Base-by-base conservation (phyloP, 1,284 basidiomycete species). In the Cutaneotrichosporon arboriforme region DNA sequence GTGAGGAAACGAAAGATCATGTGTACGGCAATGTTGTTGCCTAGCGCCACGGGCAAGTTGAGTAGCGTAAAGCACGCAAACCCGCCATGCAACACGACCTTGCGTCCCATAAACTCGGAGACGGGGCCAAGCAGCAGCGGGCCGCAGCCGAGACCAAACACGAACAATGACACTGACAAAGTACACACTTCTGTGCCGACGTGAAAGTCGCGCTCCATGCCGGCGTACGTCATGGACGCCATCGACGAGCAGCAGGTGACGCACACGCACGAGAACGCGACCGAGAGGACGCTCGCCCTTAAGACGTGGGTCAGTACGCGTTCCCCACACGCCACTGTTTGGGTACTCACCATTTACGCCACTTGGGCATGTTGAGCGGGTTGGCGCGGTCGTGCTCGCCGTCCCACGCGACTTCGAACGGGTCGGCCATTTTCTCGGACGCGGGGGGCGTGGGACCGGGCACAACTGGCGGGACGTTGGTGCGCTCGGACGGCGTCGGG, bases 201-300 rank as follows among this genome's bases (percentile, higher is more conserved):
- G 51, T 78, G 73, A 57, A 88, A 86, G 9, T 84, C 80, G 17
- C 65, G 57, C 37, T 82, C 77, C 41, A 87, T 76, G 0, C 81
- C 84, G 0, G 68, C 65, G 67, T 89, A 86, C 0, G 86, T 83
- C 57, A 83, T 83, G 0, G 81, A 77, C 4, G 85, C 84, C 75
- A 87, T 80, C 4, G 84, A 85, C 0, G 85, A 87, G 17, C 83
- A 81, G 66, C 83, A 86, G 0, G 87, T 84, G 12, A 83, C 84
- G 62, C 84, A 85, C 3, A 83, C 54, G 38, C 66, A 67, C 1
- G 64, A 53, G 2, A 66, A 39, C 1, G 64, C 62, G 9, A 71
- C 42, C 4, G 69, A 58, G 4, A 53, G 49, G 4, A 65, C 62
- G 60, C 66, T 66, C 8, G 49, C 26, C 67, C 67, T 69, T n/a